Base-by-base conservation (phyloP, 2,329 filamentous ascomycete species). In the Plectosphaerella cucumerina region DNA sequence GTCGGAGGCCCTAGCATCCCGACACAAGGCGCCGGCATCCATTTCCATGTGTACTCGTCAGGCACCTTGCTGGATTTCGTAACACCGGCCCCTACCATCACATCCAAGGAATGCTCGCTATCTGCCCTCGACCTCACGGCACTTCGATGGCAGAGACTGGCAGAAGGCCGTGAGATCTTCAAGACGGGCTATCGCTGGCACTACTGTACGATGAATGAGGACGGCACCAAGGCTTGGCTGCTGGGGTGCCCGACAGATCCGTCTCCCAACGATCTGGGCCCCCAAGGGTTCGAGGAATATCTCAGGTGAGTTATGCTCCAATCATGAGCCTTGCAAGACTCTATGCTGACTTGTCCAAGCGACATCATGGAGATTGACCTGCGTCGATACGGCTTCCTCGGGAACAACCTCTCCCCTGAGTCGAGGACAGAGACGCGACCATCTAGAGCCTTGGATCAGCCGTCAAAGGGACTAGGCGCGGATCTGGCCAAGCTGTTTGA, bases 181-280 rank as follows among this genome's bases (percentile, higher is more conserved):
- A 89, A 89, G 59, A 76, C 85, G 0, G 90, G 88, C n/a, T 97
- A 94, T 67, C 84, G 93, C 53, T 99, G 94, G 94, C 93, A 97
- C 67, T 99, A 99, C 65, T 97, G 94, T 67, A 96, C 91, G 3
- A 88, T 97, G 70, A 95, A 97, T 64, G 86, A 94, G 54, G 90
- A 96, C 60, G 93, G 93, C 6, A 97, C 94, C 6, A 96, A 96
- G 65, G 94, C 91, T 8, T 99, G 94, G 92, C 76, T 99, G 21
- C 78, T 99, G n/a, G 94, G 94, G 9, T 97, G 91, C 62, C 89
- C 89, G 3, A 86, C 89, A 4, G 90, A 96, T 56, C 73, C 78
- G 39, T 72, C 78, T 17, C 75, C 80, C 6, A 83, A 85, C 45
- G 86, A 86, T 37, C 75, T 86, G 15, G 86, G 81, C 2, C 79